Percentiles rank a stretch among this genome's conserved stretches.
Evolutionary conservation across 371 early-diverging fungal species (phyloP).

Genomic region (Basidiobolus meristosporus): DNA sequence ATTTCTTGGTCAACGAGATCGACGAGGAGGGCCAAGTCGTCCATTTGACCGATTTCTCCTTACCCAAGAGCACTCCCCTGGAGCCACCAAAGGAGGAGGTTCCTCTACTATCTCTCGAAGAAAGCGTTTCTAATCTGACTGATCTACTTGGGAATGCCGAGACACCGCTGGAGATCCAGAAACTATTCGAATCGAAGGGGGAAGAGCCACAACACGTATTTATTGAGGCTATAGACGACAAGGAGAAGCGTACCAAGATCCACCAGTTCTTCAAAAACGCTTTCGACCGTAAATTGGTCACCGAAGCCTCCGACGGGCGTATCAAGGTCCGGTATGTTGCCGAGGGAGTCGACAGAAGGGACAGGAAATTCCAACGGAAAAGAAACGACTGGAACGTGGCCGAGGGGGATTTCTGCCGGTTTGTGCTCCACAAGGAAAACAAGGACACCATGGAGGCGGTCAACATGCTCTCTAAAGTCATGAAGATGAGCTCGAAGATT

Average conservation of each 20-base stretch:
- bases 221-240: slow-evolving; percentile 9
- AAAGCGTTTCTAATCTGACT: neutral
- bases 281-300: slow-evolving; percentile 15
- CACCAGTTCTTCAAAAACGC: slow-evolving; percentile 28
- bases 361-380: slow-evolving; percentile 5
- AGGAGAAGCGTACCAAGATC: slow-evolving; percentile 22
- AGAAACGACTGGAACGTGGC: slow-evolving; percentile 13
- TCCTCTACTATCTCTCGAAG: slow-evolving; percentile 8
- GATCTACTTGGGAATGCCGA: neutral
- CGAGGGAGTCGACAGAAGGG: slow-evolving; percentile 1
- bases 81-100: slow-evolving; percentile 6
- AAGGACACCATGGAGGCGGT: slow-evolving; percentile 75
- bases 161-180: neutral
- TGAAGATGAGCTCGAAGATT: slow-evolving; percentile 19
- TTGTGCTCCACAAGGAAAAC: slow-evolving; percentile 76
- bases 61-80: slow-evolving; percentile 1
- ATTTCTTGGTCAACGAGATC: slow-evolving; percentile 92
- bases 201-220: neutral
- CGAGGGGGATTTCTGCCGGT: slow-evolving; percentile 58
- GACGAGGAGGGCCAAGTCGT: slow-evolving; percentile 53
- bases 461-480: slow-evolving; percentile 17
- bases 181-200: neutral
- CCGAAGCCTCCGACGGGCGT: slow-evolving; percentile 21
- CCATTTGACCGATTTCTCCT: slow-evolving; percentile 22
- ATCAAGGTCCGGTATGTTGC: slow-evolving; percentile 11